Conservation (phyloP, 163 green algal genomes). For the Scenedesmus sp. region DNA sequence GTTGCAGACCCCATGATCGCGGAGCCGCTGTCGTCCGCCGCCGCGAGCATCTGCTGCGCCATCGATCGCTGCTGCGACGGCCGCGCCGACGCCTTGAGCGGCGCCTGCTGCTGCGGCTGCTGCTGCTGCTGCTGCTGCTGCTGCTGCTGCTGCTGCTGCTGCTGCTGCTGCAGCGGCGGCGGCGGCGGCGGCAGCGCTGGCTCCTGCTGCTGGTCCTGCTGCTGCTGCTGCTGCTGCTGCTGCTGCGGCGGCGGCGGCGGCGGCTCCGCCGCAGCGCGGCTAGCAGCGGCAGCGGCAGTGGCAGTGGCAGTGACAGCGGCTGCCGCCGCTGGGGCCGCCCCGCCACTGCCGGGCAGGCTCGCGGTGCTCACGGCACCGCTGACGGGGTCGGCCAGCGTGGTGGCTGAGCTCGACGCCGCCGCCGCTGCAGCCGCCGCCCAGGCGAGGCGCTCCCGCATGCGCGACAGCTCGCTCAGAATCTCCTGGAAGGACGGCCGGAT, state of each 20-base stretch:
- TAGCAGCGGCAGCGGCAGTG: not conserved
- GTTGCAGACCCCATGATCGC: no score
- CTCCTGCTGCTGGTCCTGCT: no score
- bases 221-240: slow-evolving; percentile 2
- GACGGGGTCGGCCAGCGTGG: not conserved
- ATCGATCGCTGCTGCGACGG: not conserved
- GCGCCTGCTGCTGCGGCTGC: no score
- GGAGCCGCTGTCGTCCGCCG: no score
- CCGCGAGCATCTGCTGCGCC: no score
- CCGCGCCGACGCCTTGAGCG: no score
- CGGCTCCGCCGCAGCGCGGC: not conserved
- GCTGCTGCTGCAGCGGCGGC: not conserved
- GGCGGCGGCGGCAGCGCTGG: not conserved
- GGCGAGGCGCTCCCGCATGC: slow-evolving; percentile 26
- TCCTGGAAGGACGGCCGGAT: slow-evolving; percentile 53
- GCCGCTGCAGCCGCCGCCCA: slow-evolving; percentile 11
- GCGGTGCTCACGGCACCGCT: not conserved
- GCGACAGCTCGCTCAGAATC: slow-evolving; percentile 54
- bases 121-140: slow-evolving; percentile 14
- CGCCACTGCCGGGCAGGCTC: not conserved
- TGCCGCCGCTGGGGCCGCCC: not conserved
- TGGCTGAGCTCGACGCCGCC: slow-evolving; percentile 18
- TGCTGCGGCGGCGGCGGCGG: slow-evolving; percentile 7
- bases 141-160: not conserved
- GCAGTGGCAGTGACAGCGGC: not conserved